Base-by-base conservation (phyloP, 345 rosid species). In the Barbarea vulgaris region DNA sequence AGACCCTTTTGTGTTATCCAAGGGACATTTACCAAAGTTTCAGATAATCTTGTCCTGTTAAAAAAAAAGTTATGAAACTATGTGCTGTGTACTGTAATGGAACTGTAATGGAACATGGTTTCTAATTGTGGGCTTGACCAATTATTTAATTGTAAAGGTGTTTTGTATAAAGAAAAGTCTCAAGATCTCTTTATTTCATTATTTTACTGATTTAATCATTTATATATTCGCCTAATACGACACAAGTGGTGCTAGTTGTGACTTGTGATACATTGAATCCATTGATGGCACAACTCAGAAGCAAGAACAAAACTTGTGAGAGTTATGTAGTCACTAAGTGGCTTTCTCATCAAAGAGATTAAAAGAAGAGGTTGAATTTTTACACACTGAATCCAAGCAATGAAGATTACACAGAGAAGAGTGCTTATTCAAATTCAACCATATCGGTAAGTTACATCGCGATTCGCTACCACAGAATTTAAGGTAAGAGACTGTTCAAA, bases 391-490 rank as follows among this genome's bases (percentile, higher is more conserved):
- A 33, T 48, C 19, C 53, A 65, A 46, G 68, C 59, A 57, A 33
- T 59, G 46, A 59, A 57, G 69, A 67, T 72, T 72, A 72, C 69
- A 66, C 44, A 59, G 41, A 52, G 50, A 17, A 34, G 39, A 0
- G 27, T n/a, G n/a, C n/a, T 7, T 42, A 11, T 2, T 31, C 17
- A 53, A 75, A 44, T 84, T 84, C 81, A 94, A 60, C 97, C 97
- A 59, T 83, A 82, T 34, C 97, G 97, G 33, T 85, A 91, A 68
- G 87, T 86, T 81, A 94, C 85, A 78, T 88, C 96, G 24, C 93
- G 90, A 65, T 78, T 86, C 4, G 83, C 46, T 36, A 80, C 83
- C 65, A 85, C 72, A 0, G 92, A 84, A 41, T 81, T 84, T 64
- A 94, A 89, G 13, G 97, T n/a, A n/a, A n/a, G n/a, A n/a, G n/a